Evolutionary conservation across 768 basidiomycete genomes (phyloP), one percentile per base, ranked within the genome.

Genomic region (Lactarius evosmus): DNA sequence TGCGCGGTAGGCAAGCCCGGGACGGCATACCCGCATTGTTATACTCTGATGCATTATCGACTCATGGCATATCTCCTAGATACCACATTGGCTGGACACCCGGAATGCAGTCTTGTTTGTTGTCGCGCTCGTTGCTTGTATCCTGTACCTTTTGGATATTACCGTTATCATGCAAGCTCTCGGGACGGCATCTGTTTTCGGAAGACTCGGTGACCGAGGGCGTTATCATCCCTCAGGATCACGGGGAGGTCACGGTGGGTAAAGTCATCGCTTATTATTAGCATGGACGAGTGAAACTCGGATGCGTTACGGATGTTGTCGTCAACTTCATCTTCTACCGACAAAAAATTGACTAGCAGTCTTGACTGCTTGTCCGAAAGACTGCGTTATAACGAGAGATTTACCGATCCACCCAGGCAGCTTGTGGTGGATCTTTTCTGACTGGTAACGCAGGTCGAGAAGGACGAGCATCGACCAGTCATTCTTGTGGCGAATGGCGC

Each of bases 401-500:
- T 81, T 77, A 11, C 85, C 88, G 58, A 98, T 93, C 96, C 96
- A 99, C 61, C 82, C 82, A 0, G 96, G 95, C n/a, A 99, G 78
- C 74, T 97, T 97, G 59, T 74, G 76, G 44, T 83, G 82, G 60
- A 97, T 91, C 1, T 85, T 77, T 3, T 81, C 69, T 0, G 84
- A 83, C 7, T 83, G 77, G 71, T 97, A 99, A 36, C 96, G 86
- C 61, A 77, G 80, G 74, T 99, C 96, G 50, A 99, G 76, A 17
- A 99, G 83, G 57, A 98, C 79, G 54, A 99, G 82, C 0, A 90
- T 85, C 3, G 95, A 93, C 88, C 95, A 99, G 72, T 99, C 96
- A 67, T 80, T 83, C 32, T 83, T 83, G 73, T 98, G 95, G 49
- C 96, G 86, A 63, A 98, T 96, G 4, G 95, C 95, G 55, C 96